Percentiles rank a stretch among this genome's conserved stretches.
These are phyloP conservation scores for Candida ovalis DNA, from an alignment of 805 yeast species.

Conservation along the genomic window DNA sequence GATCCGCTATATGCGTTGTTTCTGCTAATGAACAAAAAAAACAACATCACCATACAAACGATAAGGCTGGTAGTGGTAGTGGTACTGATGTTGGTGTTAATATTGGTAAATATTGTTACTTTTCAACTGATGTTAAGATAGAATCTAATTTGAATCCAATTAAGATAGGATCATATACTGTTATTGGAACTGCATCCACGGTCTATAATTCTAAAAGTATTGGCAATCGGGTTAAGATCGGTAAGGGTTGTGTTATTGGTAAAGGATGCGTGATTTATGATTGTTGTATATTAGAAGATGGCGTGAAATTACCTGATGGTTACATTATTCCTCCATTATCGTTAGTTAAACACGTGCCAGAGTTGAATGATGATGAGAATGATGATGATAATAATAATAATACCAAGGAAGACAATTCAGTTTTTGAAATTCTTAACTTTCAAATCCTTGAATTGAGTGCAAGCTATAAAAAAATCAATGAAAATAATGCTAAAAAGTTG, in stretches of 20 bases:
- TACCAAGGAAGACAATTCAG: background rate
- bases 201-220: slow-evolving; percentile 35
- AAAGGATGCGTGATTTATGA: slow-evolving; percentile 43
- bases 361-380: background rate
- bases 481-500: slow-evolving; percentile 9
- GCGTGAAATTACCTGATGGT: slow-evolving; percentile 38
- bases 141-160: slow-evolving; percentile 33
- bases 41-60: no score
- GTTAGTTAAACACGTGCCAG: slow-evolving; percentile 27
- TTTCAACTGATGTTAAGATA: slow-evolving; percentile 30
- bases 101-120: slow-evolving; percentile 45
- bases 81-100: no score
- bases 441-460: slow-evolving; percentile 19
- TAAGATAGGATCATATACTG: slow-evolving; percentile 44
- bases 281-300: slow-evolving; percentile 44
- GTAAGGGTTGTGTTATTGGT: slow-evolving; percentile 36
- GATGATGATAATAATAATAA: background rate
- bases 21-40: slow-evolving; percentile 8
- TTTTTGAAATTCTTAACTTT: slow-evolving; percentile 1
- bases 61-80: no score
- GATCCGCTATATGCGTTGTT: slow-evolving; percentile 28
- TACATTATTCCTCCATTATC: slow-evolving; percentile 51
- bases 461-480: slow-evolving; percentile 28
- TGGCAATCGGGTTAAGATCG: slow-evolving; percentile 49
- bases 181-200: slow-evolving; percentile 34